phyloP scores from a whole-genome alignment of 2,329 filamentous ascomycete species.

The Neofusicoccum kwambonambiense region DNA sequence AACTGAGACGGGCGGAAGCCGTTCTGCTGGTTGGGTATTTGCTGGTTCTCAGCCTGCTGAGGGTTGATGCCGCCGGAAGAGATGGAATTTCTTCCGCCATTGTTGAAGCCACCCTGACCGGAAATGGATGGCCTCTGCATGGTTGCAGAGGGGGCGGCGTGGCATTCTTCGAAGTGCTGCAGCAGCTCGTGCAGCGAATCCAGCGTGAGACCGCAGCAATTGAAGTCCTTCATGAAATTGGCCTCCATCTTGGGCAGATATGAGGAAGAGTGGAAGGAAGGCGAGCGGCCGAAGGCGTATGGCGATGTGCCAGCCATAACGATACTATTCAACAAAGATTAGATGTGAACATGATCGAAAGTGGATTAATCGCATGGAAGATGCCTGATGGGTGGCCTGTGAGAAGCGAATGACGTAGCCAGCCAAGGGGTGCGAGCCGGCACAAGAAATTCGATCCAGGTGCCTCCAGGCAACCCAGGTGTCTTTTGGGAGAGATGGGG shows the following conservation, averaged over 20 bases:
- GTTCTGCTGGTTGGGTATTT: slow-evolving; percentile 25
- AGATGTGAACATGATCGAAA: slow-evolving; percentile 1
- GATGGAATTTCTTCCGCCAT: slow-evolving; percentile 6
- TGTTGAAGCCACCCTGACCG: slow-evolving; percentile 40
- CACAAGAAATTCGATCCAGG: not conserved
- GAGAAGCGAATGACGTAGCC: not conserved
- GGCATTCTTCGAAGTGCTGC: slow-evolving; percentile 94
- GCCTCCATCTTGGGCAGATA: slow-evolving; percentile 96
- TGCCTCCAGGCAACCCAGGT: not conserved
- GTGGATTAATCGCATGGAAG: not conserved
- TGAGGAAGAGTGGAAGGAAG: slow-evolving; percentile 93
- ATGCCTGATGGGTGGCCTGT: not conserved
- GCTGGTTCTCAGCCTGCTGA: slow-evolving; percentile 33
- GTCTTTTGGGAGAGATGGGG: not conserved
- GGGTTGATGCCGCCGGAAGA: slow-evolving; percentile 21
- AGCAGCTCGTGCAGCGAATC: slow-evolving; percentile 91
- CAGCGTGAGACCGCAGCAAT: slow-evolving; percentile 86
- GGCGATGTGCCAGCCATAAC: slow-evolving; percentile 97
- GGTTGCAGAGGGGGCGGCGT: slow-evolving; percentile 59
- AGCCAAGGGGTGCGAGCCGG: not conserved
- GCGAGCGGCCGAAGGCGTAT: slow-evolving; percentile 79
- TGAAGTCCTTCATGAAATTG: slow-evolving; percentile 96
- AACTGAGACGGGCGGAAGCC: slow-evolving; percentile 42
- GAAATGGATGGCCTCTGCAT: slow-evolving; percentile 47
- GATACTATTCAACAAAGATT: slow-evolving; percentile 58